Evolutionary conservation across 345 rosid species (phyloP), one percentile per base, ranked within the genome.

Genomic region (Eucalyptus melliodora): DNA sequence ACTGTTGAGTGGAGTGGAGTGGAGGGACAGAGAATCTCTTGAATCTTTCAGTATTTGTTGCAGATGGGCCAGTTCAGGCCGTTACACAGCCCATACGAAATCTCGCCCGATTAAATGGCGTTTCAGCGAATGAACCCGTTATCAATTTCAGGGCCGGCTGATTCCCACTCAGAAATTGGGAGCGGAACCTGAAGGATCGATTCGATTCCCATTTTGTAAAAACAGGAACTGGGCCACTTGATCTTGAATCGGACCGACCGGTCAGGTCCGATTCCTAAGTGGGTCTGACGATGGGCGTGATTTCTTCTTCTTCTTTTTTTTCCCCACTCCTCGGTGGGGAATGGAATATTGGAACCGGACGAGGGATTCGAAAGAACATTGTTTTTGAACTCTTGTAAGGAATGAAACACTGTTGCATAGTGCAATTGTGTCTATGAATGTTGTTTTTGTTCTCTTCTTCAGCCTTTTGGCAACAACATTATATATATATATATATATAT

Each of bases 401-500:
- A 60, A 60, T 60, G 31, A 27, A 27, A 27, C 69, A 60, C 31
- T 26, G 4, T 60, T 60, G 69, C 8, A 3, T 2, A 60, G 4
- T 26, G 69, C 31, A 60, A 60, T 1, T 27, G 31, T 12, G 69
- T 13, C 69, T 11, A 27, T 60, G 16, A 60, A 27, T 27, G n/a
- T 60, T 27, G 4, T 27, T 60, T 60, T 27, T 60, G 30, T 60
- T 60, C 14, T 60, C 31, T 60, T 60, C 67, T 60, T 1, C 16
- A 2, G 16, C 67, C 67, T 60, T 60, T 60, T 26, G n/a, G 31
- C n/a, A 11, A 60, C 0, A 24, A 60, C 6, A 60, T 2, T 5
- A 0, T 11, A 26, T 21, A 9, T 55, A 21, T 53, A 21, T 37
- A 40, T n/a, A n/a, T 5, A 0, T 11, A 26, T 21, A 9, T 23